A percentile compares a stretch with the other conserved stretches of the same genome.
Evolutionary conservation across 208 protist genomes (phyloP).

Genomic region (Endotrypanum monterogeii): DNA sequence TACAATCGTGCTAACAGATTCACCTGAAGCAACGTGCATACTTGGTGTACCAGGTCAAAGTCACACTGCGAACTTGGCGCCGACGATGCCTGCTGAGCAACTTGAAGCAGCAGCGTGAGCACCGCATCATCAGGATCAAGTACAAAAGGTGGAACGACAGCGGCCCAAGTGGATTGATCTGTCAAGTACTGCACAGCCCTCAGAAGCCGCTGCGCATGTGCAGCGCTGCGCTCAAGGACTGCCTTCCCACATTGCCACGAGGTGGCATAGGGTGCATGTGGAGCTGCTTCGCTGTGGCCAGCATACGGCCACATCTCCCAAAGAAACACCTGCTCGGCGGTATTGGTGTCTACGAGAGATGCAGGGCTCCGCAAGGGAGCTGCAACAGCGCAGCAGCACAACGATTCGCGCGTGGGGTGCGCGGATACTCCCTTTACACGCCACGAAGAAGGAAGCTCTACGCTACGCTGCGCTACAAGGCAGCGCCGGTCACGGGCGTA

Average conservation of each 20-base stretch:
- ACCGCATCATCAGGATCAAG: constrained; percentile 56
- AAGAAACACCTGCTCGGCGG: constrained; percentile 38
- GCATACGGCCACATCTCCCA: constrained; percentile 69
- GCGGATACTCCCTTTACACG: constrained; percentile 52
- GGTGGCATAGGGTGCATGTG: constrained; percentile 24
- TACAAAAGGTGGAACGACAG: constrained; percentile 51
- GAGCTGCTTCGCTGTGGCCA: constrained; percentile 11
- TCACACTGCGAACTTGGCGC: constrained; percentile 9
- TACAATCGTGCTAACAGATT: constrained; percentile 60
- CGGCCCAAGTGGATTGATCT: constrained; percentile 71
- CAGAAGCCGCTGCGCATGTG: constrained; percentile 62
- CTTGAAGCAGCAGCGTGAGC: constrained; percentile 47
- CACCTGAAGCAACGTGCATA: constrained; percentile 61
- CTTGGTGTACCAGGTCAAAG: constrained; percentile 30
- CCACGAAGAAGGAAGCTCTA: constrained; percentile 44
- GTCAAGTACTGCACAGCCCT: constrained; percentile 52
- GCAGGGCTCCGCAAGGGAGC: not conserved
- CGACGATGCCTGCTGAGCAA: constrained; percentile 33
- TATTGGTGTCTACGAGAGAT: not conserved
- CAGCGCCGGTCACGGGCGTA: constrained; percentile 40
- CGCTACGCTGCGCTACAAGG: constrained; percentile 52
- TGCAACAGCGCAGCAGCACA: constrained; percentile 47
- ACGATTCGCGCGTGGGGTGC: constrained; percentile 46
- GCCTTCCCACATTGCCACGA: constrained; percentile 71
- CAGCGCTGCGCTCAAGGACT: constrained; percentile 50